Base-by-base conservation (phyloP, 495 filamentous ascomycete species). In the Friedmanniomyces simplex region DNA sequence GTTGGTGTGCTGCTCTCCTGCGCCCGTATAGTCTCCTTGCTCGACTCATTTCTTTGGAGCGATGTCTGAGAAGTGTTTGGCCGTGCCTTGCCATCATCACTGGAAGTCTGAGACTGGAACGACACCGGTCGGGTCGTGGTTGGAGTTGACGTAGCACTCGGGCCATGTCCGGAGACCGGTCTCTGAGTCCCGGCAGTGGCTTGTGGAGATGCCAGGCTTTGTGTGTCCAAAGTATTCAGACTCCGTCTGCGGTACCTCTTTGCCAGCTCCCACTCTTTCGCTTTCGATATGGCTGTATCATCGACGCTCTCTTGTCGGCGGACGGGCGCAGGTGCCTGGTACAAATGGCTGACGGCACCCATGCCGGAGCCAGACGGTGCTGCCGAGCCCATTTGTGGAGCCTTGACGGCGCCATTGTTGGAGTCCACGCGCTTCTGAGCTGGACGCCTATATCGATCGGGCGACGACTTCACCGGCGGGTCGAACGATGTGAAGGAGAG, bases 191-290 rank as follows among this genome's bases (percentile, higher is more conserved):
- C 56, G 32, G 64, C 50, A 49, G 6, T 46, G 25, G 66, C 57
- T 55, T 61, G 62, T 45, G 63, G 60, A 37, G 52, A 26, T 8
- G 47, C 21, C 12, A 52, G 28, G 36, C 13, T 53, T 16, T 56
- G 61, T 16, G 82, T 80, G 72, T 93, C 88, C 64, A 95, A 78
- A 48, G 80, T 86, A 54, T 87, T 86, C 75, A 90, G 79, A 67
- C 90, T 96, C 54, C 89, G 79, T 64, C 90, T 80, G 59, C 90
- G 77, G 72, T 89, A 87, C 59, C 86, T 79, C 69, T 87, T 87
- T 11, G 84, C 80, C 50, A 82, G 74, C 48, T 91, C 88, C 18
- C 78, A 73, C 34, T 47, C 71, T 66, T 49, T 66, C 68, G 28
- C 28, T 10, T 58, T 66, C 32, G 77, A 69, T 20, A 69, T 34